Evolutionary conservation across 768 basidiomycete genomes (phyloP).

Genomic region (Termitomyces sp.): DNA sequence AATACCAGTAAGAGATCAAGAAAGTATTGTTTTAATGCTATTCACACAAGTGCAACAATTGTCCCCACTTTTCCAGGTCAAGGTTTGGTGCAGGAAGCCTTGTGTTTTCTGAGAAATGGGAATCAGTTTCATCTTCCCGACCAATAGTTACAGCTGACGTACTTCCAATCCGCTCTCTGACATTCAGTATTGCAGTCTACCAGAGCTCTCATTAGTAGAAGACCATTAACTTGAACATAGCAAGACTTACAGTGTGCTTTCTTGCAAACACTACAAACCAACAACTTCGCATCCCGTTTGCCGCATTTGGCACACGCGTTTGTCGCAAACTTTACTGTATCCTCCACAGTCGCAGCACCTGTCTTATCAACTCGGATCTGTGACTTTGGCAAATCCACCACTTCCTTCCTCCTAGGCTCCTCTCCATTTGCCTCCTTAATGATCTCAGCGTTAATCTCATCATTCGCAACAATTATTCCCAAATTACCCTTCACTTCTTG

Average conservation of each 20-base stretch:
- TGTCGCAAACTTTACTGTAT: slow-evolving; percentile 21
- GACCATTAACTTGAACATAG: neutral
- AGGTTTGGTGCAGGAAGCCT: neutral
- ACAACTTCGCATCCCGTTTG: slow-evolving; percentile 21
- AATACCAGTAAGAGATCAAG: neutral
- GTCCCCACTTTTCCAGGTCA: neutral
- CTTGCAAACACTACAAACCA: slow-evolving; percentile 22
- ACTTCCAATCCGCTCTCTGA: slow-evolving; percentile 8
- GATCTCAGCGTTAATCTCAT: slow-evolving; percentile 16
- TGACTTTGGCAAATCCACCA: slow-evolving; percentile 14
- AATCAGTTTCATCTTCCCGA: slow-evolving; percentile 5
- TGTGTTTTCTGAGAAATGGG: slow-evolving; percentile 10
- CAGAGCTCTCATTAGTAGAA: no score
- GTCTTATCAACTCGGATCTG: slow-evolving; percentile 16
- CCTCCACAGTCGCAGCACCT: slow-evolving; percentile 10
- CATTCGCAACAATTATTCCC: slow-evolving; percentile 19
- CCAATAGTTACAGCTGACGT: neutral
- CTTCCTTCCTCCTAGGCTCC: slow-evolving; percentile 18
- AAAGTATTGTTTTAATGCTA: neutral
- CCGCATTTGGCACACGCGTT: slow-evolving; percentile 24
- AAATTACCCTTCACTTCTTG: slow-evolving; percentile 20
- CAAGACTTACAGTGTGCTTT: slow-evolving; percentile 21
- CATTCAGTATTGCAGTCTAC: slow-evolving; percentile 4
- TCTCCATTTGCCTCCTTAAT: neutral
- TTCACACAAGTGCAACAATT: neutral